phyloP scores from a whole-genome alignment of 352 stramenopile genomes.

The Phytopythium aichiense region DNA sequence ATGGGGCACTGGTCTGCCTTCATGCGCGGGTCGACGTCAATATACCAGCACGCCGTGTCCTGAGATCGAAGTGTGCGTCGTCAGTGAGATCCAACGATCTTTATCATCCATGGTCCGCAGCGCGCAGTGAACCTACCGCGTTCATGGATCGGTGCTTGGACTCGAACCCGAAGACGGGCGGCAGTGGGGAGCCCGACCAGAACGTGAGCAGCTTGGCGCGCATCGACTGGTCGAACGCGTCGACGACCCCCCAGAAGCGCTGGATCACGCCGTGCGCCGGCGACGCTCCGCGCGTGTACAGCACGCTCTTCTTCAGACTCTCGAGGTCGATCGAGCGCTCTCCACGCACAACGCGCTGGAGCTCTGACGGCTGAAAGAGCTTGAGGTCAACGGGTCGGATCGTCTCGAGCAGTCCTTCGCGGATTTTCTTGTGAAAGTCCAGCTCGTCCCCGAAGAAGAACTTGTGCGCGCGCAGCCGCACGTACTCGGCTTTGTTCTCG shows the following conservation, averaged over 20 bases:
- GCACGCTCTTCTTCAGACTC: slow-evolving; percentile 43
- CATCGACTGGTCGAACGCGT: slow-evolving; percentile 47
- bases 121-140: slow-evolving; percentile 29
- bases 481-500: slow-evolving; percentile 62
- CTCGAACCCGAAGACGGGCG: slow-evolving; percentile 73
- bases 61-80: slow-evolving; percentile 8
- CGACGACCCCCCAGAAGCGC: slow-evolving; percentile 63
- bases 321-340: slow-evolving; percentile 50
- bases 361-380: slow-evolving; percentile 53
- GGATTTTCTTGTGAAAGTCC: slow-evolving; percentile 55
- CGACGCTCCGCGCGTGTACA: slow-evolving; percentile 50
- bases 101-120: background rate
- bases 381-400: slow-evolving; percentile 46
- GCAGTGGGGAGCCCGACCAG: slow-evolving; percentile 64
- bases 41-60: slow-evolving; percentile 63
- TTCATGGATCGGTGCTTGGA: slow-evolving; percentile 46
- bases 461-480: slow-evolving; percentile 50
- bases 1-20: slow-evolving; percentile 51
- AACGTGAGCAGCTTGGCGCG: slow-evolving; percentile 67
- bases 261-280: slow-evolving; percentile 37
- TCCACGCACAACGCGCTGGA: slow-evolving; percentile 43
- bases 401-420: slow-evolving; percentile 54
- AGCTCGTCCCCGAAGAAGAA: slow-evolving; percentile 63
- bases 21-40: slow-evolving; percentile 54
- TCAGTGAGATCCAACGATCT: background rate